A percentile compares a stretch with the other conserved stretches of the same genome.
Conservation (phyloP, 257 asterid genomes). For the Euphrasia confusa region DNA sequence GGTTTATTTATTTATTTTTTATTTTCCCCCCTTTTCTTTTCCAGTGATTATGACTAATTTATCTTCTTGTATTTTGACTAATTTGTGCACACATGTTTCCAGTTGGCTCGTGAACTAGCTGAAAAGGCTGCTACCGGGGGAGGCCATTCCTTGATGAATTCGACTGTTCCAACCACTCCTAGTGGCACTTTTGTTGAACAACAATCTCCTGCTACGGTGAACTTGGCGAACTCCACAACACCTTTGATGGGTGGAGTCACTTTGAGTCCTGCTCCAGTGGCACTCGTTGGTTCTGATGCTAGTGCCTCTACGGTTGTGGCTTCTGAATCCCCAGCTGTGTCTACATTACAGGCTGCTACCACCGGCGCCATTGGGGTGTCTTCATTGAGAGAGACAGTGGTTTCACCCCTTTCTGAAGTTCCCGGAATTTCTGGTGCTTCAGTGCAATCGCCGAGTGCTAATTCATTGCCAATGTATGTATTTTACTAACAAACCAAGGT, state of each 20-base stretch:
- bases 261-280: slow-evolving; percentile 52
- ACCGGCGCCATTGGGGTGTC: slow-evolving; percentile 38
- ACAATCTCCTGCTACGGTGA: slow-evolving; percentile 37
- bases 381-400: slow-evolving; percentile 36
- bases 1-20: slow-evolving; percentile 34
- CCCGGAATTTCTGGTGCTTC: slow-evolving; percentile 41
- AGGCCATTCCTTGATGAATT: slow-evolving; percentile 37
- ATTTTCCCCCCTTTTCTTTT: not conserved
- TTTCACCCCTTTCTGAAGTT: slow-evolving; percentile 46
- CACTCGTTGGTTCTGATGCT: slow-evolving; percentile 47
- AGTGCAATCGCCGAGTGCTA: slow-evolving; percentile 31
- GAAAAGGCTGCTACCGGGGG: slow-evolving; percentile 59
- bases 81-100: slow-evolving; percentile 31
- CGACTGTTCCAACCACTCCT: slow-evolving; percentile 34
- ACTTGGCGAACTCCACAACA: slow-evolving; percentile 38
- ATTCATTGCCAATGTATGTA: slow-evolving; percentile 36
- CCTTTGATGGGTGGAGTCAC: slow-evolving; percentile 39
- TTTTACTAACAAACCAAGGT: slow-evolving; percentile 12
- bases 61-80: slow-evolving; percentile 25
- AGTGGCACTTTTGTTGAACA: slow-evolving; percentile 44
- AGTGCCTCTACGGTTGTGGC: slow-evolving; percentile 40
- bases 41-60: slow-evolving; percentile 11
- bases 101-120: slow-evolving; percentile 94
- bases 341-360: slow-evolving; percentile 37
- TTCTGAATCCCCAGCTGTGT: slow-evolving; percentile 51